Evolutionary conservation across 1,284 basidiomycete species (phyloP).

Genomic region (Meripilus lineatus): DNA sequence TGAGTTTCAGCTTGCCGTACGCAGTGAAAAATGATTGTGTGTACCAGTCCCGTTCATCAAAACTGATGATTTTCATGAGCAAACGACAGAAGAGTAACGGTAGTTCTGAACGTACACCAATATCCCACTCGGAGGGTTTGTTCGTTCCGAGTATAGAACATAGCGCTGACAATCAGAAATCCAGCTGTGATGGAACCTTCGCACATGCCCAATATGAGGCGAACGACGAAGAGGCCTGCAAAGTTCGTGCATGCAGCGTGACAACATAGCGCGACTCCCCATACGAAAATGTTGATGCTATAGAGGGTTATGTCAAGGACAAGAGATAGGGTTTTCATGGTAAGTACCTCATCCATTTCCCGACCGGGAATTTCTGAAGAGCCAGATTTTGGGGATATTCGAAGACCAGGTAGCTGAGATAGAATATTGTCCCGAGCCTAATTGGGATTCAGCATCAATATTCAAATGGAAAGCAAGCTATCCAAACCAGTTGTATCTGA

Average conservation of each 20-base stretch:
- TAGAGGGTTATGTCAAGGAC: not conserved
- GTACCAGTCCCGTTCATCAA: conserved; percentile 25
- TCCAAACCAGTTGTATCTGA: conserved; percentile 27
- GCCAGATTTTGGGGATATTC: conserved; percentile 73
- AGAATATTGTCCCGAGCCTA: conserved; percentile 71
- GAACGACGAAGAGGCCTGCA: conserved; percentile 58
- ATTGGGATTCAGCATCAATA: not conserved
- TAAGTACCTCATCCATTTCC: conserved; percentile 53
- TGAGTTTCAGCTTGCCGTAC: conserved; percentile 5
- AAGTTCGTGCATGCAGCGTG: conserved; percentile 75
- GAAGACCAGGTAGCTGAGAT: conserved; percentile 61
- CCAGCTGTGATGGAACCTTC: conserved; percentile 77
- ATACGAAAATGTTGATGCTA: conserved; percentile 65
- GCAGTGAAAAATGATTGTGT: not conserved
- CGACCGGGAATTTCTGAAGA: conserved; percentile 73
- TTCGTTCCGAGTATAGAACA: conserved; percentile 78
- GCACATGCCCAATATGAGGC: conserved; percentile 67
- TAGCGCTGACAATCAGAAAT: conserved; percentile 71
- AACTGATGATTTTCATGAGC: conserved; percentile 8
- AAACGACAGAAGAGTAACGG: not conserved
- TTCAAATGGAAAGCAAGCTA: not conserved
- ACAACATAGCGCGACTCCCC: conserved; percentile 56
- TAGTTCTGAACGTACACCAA: conserved; percentile 53
- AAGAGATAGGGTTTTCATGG: not conserved
- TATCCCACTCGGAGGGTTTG: conserved; percentile 71